These are phyloP conservation scores for Stemphylium lycopersici DNA, from an alignment of 2,329 filamentous ascomycete species.

Conservation along the genomic window DNA sequence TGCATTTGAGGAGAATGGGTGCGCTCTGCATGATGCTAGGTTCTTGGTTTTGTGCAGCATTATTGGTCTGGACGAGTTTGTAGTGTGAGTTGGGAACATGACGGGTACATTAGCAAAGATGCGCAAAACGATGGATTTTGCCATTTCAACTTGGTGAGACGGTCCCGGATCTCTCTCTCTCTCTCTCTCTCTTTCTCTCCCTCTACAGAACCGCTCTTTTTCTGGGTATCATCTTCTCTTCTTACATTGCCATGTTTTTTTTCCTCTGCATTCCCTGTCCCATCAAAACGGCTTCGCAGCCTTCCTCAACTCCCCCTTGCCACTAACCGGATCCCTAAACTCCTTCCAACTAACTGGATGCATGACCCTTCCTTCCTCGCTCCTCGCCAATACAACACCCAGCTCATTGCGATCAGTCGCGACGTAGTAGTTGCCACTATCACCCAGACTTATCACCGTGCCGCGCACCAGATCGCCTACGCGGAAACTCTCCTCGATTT, in stretches of 20 bases:
- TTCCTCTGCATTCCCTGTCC: not conserved
- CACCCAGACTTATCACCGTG: constrained; percentile 86
- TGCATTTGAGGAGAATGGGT: no score
- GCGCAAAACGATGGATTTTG: no score
- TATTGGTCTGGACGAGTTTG: no score
- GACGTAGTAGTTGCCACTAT: constrained; percentile 95
- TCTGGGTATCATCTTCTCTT: not conserved
- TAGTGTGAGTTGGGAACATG: no score
- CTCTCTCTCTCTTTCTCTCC: no score
- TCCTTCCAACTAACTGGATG: constrained; percentile 95
- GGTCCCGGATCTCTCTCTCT: no score
- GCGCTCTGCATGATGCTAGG: no score
- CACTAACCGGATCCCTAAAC: constrained; percentile 83
- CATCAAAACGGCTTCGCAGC: constrained; percentile 81
- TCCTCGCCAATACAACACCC: constrained; percentile 91
- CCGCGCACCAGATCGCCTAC: constrained; percentile 92
- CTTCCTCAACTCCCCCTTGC: constrained; percentile 79
- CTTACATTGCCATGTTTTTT: no score
- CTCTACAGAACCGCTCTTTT: no score
- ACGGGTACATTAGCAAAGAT: no score
- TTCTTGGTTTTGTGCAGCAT: no score
- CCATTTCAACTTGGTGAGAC: no score
- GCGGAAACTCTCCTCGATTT: constrained; percentile 87
- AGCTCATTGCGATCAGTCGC: constrained; percentile 89
- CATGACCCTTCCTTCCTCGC: constrained; percentile 88